Evolutionary conservation across 1,284 basidiomycete species (phyloP), one percentile per base, ranked within the genome.

Genomic region (Coniophora puteana): DNA sequence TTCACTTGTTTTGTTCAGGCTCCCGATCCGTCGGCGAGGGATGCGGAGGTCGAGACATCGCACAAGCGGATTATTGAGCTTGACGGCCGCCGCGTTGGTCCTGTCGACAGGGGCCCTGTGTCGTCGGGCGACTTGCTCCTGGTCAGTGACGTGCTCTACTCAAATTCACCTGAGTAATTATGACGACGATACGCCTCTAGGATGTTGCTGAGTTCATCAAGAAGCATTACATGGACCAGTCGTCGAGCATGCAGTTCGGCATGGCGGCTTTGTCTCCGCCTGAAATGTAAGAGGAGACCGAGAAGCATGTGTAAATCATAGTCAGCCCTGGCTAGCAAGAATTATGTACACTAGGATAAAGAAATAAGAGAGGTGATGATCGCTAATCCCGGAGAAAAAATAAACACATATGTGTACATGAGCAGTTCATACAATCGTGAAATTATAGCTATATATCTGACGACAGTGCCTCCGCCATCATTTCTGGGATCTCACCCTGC

Each of bases 1-100:
- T 94, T 93, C 53, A 87, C 87, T 4, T 83, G 84, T 51, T 95
- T 94, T 55, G 77, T 94, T 28, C 72, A 75, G 49, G 85, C 82
- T 0, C 78, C 80, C 1, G 65, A 63, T 28, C 58, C 64, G 3
- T 4, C 47, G 63, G 10, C 57, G 67, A 21, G 59, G 61, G 37
- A 39, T 34, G 40, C 31, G 46, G 53, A 22, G 48, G 56, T 34
- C 61, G 52, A 33, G 51, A 45, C 29, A 50, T 61, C 7, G 57
- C 40, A 16, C 25, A 34, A 33, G 32, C 71, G 83, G 26, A 62
- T 94, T 5, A 66, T 93, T 36, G 92, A 94, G 62, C 69, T 95
- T 29, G 92, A 94, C 61, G 92, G 92, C 2, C 61, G 77, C 36
- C 66, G 92, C 29, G 65, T 59, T 5, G 87, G 86, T 2, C 89